These are phyloP conservation scores for Penicillium hordei DNA, from an alignment of 2,329 filamentous ascomycete species.

Conservation along the genomic window DNA sequence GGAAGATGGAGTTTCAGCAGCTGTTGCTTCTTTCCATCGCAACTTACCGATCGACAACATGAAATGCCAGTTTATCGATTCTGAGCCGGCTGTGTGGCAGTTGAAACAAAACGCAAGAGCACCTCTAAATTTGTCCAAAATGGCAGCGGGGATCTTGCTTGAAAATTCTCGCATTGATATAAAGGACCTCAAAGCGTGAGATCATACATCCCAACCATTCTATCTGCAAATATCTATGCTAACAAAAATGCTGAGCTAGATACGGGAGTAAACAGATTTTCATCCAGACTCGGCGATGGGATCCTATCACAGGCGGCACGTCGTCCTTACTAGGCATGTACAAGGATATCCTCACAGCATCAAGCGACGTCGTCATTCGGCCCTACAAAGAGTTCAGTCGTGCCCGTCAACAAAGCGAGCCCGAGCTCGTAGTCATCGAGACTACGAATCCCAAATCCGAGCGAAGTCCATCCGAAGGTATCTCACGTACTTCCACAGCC, in stretches of 20 bases:
- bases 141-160: slow-evolving; percentile 21
- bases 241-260: slow-evolving; percentile 1
- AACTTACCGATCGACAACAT: slow-evolving; percentile 25
- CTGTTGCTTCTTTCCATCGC: slow-evolving; percentile 48
- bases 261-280: slow-evolving; percentile 27
- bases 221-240: background rate
- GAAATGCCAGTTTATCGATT: slow-evolving; percentile 22
- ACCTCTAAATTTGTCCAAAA: slow-evolving; percentile 21
- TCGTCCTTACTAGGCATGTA: slow-evolving; percentile 26
- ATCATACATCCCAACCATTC: background rate
- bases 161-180: slow-evolving; percentile 19
- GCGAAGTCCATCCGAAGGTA: background rate
- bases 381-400: slow-evolving; percentile 26
- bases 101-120: slow-evolving; percentile 2
- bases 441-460: background rate
- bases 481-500: background rate
- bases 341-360: slow-evolving; percentile 23
- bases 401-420: slow-evolving; percentile 3
- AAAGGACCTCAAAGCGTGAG: slow-evolving; percentile 19
- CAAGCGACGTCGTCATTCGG: slow-evolving; percentile 21
- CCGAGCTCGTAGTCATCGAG: slow-evolving; percentile 6
- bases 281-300: slow-evolving; percentile 35
- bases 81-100: slow-evolving; percentile 31
- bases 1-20: slow-evolving; percentile 44
- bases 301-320: slow-evolving; percentile 28